Percentiles rank a stretch among this genome's conserved stretches.
phyloP scores from a whole-genome alignment of 2,329 filamentous ascomycete species.

The Elsinoe ampelina region DNA sequence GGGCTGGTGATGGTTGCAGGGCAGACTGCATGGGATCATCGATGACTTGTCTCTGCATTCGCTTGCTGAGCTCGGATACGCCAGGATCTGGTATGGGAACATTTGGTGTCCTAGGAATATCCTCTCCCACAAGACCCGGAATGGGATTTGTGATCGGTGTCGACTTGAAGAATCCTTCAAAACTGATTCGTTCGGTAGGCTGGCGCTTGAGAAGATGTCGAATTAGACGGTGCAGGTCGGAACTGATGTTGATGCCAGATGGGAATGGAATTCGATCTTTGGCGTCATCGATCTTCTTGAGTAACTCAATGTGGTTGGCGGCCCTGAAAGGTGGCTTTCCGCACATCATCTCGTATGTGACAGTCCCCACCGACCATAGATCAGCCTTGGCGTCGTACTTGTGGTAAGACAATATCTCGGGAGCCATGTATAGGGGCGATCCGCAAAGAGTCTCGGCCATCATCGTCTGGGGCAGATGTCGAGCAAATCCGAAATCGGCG shows the following conservation, averaged over 20 bases:
- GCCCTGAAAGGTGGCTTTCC: constrained; percentile 86
- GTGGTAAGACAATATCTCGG: constrained; percentile 92
- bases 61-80: constrained; percentile 24
- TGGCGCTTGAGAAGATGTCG: constrained; percentile 73
- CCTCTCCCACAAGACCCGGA: constrained; percentile 67
- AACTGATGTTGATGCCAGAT: constrained; percentile 57
- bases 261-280: constrained; percentile 81
- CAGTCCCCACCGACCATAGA: constrained; percentile 94
- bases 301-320: constrained; percentile 84
- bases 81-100: constrained; percentile 19
- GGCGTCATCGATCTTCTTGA: constrained; percentile 82
- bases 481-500: constrained; percentile 96
- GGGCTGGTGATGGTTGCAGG: not conserved
- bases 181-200: constrained; percentile 75
- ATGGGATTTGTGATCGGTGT: constrained; percentile 65
- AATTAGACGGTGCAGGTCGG: constrained; percentile 72
- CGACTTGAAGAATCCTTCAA: constrained; percentile 75
- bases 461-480: constrained; percentile 80
- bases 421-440: constrained; percentile 96
- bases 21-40: constrained; percentile 18
- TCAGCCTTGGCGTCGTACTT: constrained; percentile 96
- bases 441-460: constrained; percentile 94
- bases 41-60: constrained; percentile 25
- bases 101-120: constrained; percentile 22
- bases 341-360: constrained; percentile 89